Evolutionary conservation across 768 basidiomycete genomes (phyloP), one percentile per base, ranked within the genome.

Genomic region (Leccinum uliginosum): DNA sequence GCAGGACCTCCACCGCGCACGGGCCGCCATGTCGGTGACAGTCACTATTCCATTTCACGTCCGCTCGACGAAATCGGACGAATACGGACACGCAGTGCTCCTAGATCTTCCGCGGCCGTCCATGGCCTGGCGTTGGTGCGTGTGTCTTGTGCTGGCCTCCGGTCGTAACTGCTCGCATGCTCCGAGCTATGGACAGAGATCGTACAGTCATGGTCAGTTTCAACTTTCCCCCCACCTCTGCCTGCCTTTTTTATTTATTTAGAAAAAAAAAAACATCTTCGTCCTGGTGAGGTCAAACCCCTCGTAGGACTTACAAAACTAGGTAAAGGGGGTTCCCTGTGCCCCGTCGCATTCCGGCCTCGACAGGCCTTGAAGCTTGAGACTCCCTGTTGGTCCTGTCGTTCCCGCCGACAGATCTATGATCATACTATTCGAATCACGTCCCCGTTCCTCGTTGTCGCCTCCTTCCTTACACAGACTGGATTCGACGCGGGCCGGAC

Each of bases 1-100:
- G 65, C 75, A 84, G 64, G 91, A 94, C 62, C 71, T 94, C 2
- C 73, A 71, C 83, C 12, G 80, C 81, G 17, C 0, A 83, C 89
- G n/a, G 78, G 89, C 7, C 89, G 87, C 0, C 90, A 90, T 58
- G 87, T 84, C 0, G 89, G 87, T 3, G 89, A 90, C 64, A 87
- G 86, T 64, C 72, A 75, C 54, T 59, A 24, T 10, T 34, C 17
- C 10, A 14, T 61, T 77, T 75, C 73, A 60, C 69, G 11, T 27
- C 35, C 4, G n/a, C 32, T 55, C 27, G 17, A 50, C 21, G 19
- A 21, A 44, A 26, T 34, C n/a, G 5, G 2, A 26, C 4, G 14
- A n/a, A n/a, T n/a, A 53, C 52, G 79, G 80, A 80, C 77, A 79
- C 50, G 68, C 85, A 0, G 65, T 83, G 15, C 71, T 87, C 19